Evolutionary conservation across 305 asterid species (phyloP), one percentile per base, ranked within the genome.

Genomic region (Fraxinus greggii): DNA sequence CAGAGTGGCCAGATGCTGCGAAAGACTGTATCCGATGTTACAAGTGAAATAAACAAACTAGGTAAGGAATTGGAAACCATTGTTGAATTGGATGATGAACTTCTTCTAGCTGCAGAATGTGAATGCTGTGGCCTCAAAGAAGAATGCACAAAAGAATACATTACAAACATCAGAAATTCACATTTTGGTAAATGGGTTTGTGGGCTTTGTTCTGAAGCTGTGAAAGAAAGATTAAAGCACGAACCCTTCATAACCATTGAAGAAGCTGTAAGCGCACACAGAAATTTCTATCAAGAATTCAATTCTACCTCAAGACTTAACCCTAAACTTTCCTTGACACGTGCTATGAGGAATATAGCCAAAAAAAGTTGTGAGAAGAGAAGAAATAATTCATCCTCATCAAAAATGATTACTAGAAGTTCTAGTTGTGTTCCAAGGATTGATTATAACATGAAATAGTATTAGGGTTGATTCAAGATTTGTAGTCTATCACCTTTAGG

Each of bases 161-260:
- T 89, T 33, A 35, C 75, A 0, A 83, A 85, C 23, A 85, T 83
- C 40, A 86, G 89, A 21, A 75, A 80, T 23, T 89, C 84, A 35
- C 83, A 36, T 85, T 88, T 89, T 76, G 95, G 92, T 17, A 85
- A 79, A 80, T 91, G 91, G 93, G 80, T 91, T 7, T 91, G 95
- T 56, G 95, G 95, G 82, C 88, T 91, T 26, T 89, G 95, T 83
- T 89, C 89, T 3, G 92, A 92, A 70, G 95, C 90, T 31, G 92
- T 91, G 24, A 89, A 86, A 12, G 95, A 91, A 38, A 79, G 81
- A 79, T 4, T 87, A 9, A 54, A 28, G 23, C 45, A 69, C 12
- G 59, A 48, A 51, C 79, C 79, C 45, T 24, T 75, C 36, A 48
- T 75, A 5, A 83, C 77, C 77, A 70, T 92, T 26, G 90, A 87